Evolutionary conservation across 2,329 filamentous ascomycete species (phyloP).

Genomic region (Aureobasidium sp.): DNA sequence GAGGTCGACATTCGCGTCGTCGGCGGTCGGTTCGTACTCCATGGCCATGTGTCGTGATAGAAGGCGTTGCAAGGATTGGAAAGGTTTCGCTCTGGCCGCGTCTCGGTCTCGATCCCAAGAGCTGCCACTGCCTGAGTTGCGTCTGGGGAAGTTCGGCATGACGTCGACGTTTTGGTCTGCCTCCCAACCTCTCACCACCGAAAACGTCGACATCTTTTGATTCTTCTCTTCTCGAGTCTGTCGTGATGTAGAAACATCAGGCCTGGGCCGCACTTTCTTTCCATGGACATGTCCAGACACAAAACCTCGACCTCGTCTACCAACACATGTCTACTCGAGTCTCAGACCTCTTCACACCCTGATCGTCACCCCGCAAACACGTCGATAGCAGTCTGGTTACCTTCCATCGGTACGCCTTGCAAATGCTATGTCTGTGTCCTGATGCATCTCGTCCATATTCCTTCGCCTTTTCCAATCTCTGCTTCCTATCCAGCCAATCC

Average conservation of each 20-base stretch:
- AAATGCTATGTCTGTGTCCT: background rate
- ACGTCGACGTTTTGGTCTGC: background rate
- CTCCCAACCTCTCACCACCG: background rate
- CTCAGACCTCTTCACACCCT: background rate
- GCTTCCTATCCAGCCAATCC: background rate
- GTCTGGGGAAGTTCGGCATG: background rate
- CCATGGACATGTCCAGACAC: background rate
- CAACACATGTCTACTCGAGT: background rate
- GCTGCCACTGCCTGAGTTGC: background rate
- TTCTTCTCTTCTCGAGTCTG: background rate
- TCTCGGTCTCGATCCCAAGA: background rate
- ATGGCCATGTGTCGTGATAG: background rate
- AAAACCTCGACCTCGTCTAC: background rate
- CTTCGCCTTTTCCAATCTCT: background rate
- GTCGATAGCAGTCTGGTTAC: background rate
- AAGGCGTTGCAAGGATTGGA: background rate
- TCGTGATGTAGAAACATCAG: background rate
- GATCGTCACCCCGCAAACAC: background rate
- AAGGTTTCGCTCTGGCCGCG: background rate
- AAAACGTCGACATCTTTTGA: background rate
- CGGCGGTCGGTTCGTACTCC: slow-evolving; percentile 2
- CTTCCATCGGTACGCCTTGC: background rate
- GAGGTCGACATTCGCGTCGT: slow-evolving; percentile 37
- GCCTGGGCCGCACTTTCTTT: background rate
- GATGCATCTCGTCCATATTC: background rate